phyloP scores from a whole-genome alignment of 1,139 yeast genomes.

The Debaryomyces sp. region DNA sequence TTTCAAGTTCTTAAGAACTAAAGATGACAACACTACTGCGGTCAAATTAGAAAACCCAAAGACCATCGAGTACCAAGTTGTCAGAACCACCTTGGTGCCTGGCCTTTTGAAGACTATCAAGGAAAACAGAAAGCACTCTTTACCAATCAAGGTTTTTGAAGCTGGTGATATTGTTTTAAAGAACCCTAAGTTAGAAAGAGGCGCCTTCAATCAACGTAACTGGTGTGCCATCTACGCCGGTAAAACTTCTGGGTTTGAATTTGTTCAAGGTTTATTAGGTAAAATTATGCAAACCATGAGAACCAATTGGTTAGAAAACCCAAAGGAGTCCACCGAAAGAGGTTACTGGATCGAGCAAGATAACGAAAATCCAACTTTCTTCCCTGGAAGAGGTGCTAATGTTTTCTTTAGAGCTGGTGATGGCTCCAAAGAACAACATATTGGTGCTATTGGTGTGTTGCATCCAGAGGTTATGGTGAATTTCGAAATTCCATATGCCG shows the following conservation, averaged over 20 bases:
- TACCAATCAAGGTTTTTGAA: slow-evolving; percentile 95
- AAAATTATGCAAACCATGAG: slow-evolving; percentile 96
- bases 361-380: slow-evolving; percentile 68
- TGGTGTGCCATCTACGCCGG: slow-evolving; percentile 97
- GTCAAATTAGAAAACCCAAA: slow-evolving; percentile 96
- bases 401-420: slow-evolving; percentile 69
- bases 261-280: slow-evolving; percentile 91
- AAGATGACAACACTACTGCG: slow-evolving; percentile 75
- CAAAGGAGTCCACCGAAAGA: slow-evolving; percentile 53
- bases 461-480: slow-evolving; percentile 90
- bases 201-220: slow-evolving; percentile 88
- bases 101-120: slow-evolving; percentile 94
- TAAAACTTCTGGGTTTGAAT: slow-evolving; percentile 92
- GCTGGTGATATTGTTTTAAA: slow-evolving; percentile 93
- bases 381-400: slow-evolving; percentile 97
- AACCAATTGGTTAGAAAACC: slow-evolving; percentile 75
- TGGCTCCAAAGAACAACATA: slow-evolving; percentile 55
- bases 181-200: slow-evolving; percentile 78
- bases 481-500: slow-evolving; percentile 93
- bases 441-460: slow-evolving; percentile 90
- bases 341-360: slow-evolving; percentile 89
- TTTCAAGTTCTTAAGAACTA: slow-evolving; percentile 76
- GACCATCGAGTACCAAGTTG: slow-evolving; percentile 96
- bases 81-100: slow-evolving; percentile 90
- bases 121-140: slow-evolving; percentile 93